phyloP scores from a whole-genome alignment of 306 rosid species.

The Rosa chinensis region DNA sequence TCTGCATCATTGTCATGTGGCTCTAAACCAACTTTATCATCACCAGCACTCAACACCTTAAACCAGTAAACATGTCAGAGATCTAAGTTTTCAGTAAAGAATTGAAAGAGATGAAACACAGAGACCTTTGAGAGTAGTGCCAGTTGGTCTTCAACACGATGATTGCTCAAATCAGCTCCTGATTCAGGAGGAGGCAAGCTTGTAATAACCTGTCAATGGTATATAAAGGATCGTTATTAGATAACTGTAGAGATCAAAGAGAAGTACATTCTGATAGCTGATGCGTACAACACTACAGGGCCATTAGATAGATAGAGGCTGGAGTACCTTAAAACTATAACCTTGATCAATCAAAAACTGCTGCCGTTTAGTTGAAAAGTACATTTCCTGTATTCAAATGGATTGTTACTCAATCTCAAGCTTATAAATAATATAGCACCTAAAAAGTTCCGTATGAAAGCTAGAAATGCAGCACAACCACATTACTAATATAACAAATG shows the following conservation, averaged over 20 bases:
- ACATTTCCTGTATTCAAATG: conserved; percentile 77
- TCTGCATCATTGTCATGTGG: conserved; percentile 85
- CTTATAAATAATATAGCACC: neutral
- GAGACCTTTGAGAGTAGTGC: conserved; percentile 78
- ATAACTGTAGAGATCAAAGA: conserved; percentile 19
- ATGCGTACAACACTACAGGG: neutral
- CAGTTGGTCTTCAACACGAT: conserved; percentile 77
- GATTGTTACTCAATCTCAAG: neutral
- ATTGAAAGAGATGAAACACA: conserved; percentile 6
- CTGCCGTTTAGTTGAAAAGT: conserved; percentile 91
- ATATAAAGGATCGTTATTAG: conserved; percentile 8
- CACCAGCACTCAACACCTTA: conserved; percentile 86
- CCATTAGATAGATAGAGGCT: neutral
- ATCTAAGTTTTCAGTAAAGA: neutral
- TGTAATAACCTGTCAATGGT: conserved; percentile 73
- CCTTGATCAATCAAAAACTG: conserved; percentile 98
- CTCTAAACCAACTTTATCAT: conserved; percentile 84
- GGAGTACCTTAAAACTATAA: conserved; percentile 86
- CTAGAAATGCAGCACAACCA: neutral
- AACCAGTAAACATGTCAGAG: conserved; percentile 17
- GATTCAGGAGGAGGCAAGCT: conserved; percentile 90
- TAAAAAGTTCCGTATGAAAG: neutral
- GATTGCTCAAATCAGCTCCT: conserved; percentile 68
- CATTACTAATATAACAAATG: conserved; percentile 15
- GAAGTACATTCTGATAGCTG: neutral